Percentiles rank a stretch among this genome's conserved stretches.
phyloP scores from a whole-genome alignment of 495 filamentous ascomycete genomes.

The Aspergillus baeticus region DNA sequence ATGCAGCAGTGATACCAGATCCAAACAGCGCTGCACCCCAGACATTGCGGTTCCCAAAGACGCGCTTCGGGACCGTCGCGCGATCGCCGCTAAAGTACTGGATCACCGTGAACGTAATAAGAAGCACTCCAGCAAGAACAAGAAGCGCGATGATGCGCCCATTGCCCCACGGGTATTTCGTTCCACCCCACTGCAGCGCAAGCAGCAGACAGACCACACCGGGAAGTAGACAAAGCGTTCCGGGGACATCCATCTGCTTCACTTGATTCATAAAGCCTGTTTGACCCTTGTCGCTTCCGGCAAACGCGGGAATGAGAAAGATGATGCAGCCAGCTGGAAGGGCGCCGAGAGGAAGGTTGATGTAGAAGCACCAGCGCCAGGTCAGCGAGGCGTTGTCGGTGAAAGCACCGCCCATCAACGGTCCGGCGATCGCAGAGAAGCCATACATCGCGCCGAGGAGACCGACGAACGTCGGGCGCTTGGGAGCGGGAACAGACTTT shows the following conservation, averaged over 20 bases:
- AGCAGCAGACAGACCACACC: conserved; percentile 35
- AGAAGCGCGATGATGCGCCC: conserved; percentile 54
- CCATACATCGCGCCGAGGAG: conserved; percentile 67
- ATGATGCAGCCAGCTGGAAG: conserved; percentile 53
- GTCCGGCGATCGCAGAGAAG: conserved; percentile 64
- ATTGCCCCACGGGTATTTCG: conserved; percentile 44
- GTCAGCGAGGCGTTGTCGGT: conserved; percentile 46
- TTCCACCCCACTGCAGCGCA: conserved; percentile 42
- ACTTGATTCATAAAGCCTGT: conserved; percentile 6
- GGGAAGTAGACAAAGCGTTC: conserved; percentile 28
- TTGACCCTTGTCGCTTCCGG: conserved; percentile 15
- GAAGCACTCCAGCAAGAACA: conserved; percentile 43
- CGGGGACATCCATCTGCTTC: conserved; percentile 28
- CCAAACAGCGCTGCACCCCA: conserved; percentile 41
- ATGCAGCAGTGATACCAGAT: conserved; percentile 22
- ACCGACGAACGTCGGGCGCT: conserved; percentile 64
- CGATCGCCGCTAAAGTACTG: conserved; percentile 43
- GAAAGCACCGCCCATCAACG: conserved; percentile 58
- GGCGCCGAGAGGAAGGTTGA: conserved; percentile 68
- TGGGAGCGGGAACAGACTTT: conserved; percentile 57
- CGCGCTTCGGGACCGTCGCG: conserved; percentile 55
- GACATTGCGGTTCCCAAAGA: conserved; percentile 54
- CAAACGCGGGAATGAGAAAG: conserved; percentile 37
- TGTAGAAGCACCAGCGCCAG: conserved; percentile 86
- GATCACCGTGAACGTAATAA: conserved; percentile 43